Evolutionary conservation across 352 stramenopile species (phyloP).

Genomic region (Phytopythium sindhum): DNA sequence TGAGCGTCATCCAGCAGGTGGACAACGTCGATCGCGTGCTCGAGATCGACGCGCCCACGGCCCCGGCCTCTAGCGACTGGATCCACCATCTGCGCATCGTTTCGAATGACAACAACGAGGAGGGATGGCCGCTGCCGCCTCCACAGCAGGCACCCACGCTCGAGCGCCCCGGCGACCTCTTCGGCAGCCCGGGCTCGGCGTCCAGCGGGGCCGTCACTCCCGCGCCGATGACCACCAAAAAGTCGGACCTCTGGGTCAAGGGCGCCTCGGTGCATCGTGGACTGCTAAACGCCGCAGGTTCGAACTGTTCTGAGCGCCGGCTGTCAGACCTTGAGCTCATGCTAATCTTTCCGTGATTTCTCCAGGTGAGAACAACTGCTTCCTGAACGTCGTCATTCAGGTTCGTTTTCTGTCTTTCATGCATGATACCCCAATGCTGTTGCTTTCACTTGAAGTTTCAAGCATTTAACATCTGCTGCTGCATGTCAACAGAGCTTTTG

Average conservation of each 20-base stretch:
- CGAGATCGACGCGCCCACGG: slow-evolving; percentile 64
- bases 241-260: slow-evolving; percentile 78
- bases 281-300: slow-evolving; percentile 59
- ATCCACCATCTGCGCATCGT: slow-evolving; percentile 61
- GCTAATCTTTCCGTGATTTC: neutral
- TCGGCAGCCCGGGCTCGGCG: slow-evolving; percentile 16
- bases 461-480: no score
- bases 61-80: slow-evolving; percentile 63
- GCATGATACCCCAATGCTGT: no score
- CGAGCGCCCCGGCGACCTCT: slow-evolving; percentile 21
- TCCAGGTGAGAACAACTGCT: slow-evolving; percentile 88
- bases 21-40: slow-evolving; percentile 77
- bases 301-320: no score
- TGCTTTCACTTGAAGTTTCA: no score
- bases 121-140: slow-evolving; percentile 23
- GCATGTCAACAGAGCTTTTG: slow-evolving; percentile 67
- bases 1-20: slow-evolving; percentile 64
- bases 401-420: slow-evolving; percentile 3
- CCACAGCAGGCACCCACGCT: slow-evolving; percentile 19
- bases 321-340: no score
- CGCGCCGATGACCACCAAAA: slow-evolving; percentile 34
- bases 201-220: neutral
- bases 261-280: slow-evolving; percentile 78
- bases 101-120: slow-evolving; percentile 36
- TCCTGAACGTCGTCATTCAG: slow-evolving; percentile 88